These are phyloP conservation scores for Malus hybrid DNA, from an alignment of 331 rosid genomes.

Conservation along the genomic window DNA sequence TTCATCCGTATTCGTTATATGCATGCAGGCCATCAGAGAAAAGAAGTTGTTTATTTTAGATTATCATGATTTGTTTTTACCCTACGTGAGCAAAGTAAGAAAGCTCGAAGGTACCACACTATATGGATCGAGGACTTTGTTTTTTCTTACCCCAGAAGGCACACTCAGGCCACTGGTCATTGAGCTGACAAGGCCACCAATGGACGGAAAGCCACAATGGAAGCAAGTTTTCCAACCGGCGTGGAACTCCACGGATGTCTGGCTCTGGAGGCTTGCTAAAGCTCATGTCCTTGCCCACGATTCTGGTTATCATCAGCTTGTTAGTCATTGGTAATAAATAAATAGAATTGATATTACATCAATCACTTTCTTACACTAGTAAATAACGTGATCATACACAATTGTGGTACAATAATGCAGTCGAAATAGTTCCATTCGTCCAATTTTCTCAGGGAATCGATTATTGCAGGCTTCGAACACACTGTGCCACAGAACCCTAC, in stretches of 20 bases:
- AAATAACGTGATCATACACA: neutral
- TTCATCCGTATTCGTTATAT: neutral
- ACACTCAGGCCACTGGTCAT: constrained; percentile 64
- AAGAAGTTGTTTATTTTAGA: constrained; percentile 68
- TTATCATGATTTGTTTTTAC: constrained; percentile 73
- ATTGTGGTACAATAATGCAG: neutral
- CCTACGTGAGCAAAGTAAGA: constrained; percentile 62
- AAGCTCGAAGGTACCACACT: constrained; percentile 51
- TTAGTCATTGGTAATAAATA: constrained; percentile 60
- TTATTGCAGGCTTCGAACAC: constrained; percentile 62
- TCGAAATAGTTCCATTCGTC: neutral
- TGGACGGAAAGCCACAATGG: constrained; percentile 66
- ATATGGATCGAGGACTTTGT: constrained; percentile 74
- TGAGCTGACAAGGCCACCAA: constrained; percentile 65
- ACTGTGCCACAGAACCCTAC: constrained; percentile 65
- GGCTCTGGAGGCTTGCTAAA: constrained; percentile 99
- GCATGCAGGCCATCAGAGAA: constrained; percentile 54
- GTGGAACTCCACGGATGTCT: constrained; percentile 57
- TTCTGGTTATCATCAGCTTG: constrained; percentile 77
- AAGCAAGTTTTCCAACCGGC: constrained; percentile 44
- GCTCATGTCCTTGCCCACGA: constrained; percentile 87
- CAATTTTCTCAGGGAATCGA: neutral
- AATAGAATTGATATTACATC: neutral
- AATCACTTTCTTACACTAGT: too few relatives aligned
- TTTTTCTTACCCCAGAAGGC: constrained; percentile 39